Percentiles rank a stretch among this genome's conserved stretches.
Conservation (phyloP, 2,329 filamentous ascomycete species). For the Ophiostoma ulmi region DNA sequence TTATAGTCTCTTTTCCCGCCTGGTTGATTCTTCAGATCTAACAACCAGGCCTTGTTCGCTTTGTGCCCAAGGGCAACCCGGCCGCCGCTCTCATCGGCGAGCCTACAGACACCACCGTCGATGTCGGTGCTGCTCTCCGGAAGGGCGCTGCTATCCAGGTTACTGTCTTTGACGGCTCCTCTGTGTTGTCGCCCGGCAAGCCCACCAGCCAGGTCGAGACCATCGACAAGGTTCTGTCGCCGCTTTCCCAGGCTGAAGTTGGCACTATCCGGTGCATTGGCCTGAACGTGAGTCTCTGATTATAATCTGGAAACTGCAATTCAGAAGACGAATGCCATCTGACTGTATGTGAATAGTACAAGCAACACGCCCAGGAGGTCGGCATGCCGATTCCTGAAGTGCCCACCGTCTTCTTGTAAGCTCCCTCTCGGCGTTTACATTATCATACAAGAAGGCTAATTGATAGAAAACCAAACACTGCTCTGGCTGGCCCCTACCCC, state of each 20-base stretch:
- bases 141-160: conserved; percentile 53
- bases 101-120: conserved; percentile 47
- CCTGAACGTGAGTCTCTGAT: conserved; percentile 38
- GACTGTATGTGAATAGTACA: conserved; percentile 33
- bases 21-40: background rate
- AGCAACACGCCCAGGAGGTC: conserved; percentile 48
- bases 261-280: conserved; percentile 57
- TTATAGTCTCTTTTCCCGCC: background rate
- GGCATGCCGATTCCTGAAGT: conserved; percentile 48
- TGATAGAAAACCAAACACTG: conserved; percentile 33
- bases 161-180: conserved; percentile 53
- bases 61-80: conserved; percentile 30
- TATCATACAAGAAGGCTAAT: background rate
- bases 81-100: conserved; percentile 51
- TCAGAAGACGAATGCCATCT: background rate
- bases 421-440: background rate
- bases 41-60: background rate
- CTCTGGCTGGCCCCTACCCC: conserved; percentile 44
- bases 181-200: conserved; percentile 50
- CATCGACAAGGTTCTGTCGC: conserved; percentile 48
- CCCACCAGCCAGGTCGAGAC: conserved; percentile 44
- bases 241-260: conserved; percentile 44
- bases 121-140: conserved; percentile 54
- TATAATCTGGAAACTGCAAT: background rate
- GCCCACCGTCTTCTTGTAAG: conserved; percentile 47